Base-by-base conservation (phyloP, 179 eudicot species). In the Kewa caespitosa region DNA sequence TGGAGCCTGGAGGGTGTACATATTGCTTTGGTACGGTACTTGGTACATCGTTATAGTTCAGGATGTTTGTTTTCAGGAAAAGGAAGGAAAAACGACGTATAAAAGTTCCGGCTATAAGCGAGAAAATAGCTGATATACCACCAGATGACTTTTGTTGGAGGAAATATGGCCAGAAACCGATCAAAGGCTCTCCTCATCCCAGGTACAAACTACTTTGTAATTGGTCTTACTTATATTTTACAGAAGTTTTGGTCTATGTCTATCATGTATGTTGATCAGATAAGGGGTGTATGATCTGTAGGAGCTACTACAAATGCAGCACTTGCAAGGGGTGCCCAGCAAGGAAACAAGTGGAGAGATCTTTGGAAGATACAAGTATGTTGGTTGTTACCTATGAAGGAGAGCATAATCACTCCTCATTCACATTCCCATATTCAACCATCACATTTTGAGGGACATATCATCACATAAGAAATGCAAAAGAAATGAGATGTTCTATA, bases 221-320 rank as follows among this genome's bases (percentile, higher is more conserved):
- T 76, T 13, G 23, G 28, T 57, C 8, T 36, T 62, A 20, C 8
- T 27, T 33, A 37, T 27, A 72, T 25, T 55, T 54, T n/a, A n/a
- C n/a, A n/a, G n/a, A n/a, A n/a, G n/a, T n/a, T 50, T 50, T 20
- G 15, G 57, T 48, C n/a, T n/a, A n/a, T 48, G 20, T 0, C 15
- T 50, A 50, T 50, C 25, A 50, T 18, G 6, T 3, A 20, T 0
- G 32, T 11, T 70, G 11, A 42, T 32, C 5, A 41, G n/a, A 15
- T 36, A 33, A 38, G 31, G 12, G 31, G 23, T 30, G 7, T n/a
- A 9, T 69, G n/a, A 43, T 39, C 31, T 73, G 23, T 38, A 84
- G 85, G 85, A 80, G 83, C 30, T 84, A 84, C 70, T 84, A 84
- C 79, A 81, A 84, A 43, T 79, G 85, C 67, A 84, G 87, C 76